These are phyloP conservation scores for Gnetum montanum DNA, from an alignment of 75 land plant species.

Conservation along the genomic window DNA sequence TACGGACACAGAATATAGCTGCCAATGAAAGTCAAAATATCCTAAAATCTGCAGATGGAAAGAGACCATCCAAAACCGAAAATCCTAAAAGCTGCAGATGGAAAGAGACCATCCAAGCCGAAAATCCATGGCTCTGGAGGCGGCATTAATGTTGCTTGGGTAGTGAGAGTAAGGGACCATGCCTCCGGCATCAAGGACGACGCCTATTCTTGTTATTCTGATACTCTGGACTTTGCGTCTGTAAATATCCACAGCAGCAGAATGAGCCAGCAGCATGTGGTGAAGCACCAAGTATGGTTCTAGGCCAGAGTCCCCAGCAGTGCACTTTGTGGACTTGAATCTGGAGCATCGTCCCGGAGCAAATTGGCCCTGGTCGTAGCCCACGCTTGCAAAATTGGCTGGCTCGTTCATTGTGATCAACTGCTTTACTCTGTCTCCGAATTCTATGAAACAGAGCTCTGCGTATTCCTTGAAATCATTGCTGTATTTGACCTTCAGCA, in stretches of 20 bases:
- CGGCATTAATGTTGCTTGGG: too few relatives aligned
- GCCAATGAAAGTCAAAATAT: too few relatives aligned
- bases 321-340: conserved; percentile 8
- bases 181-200: too few relatives aligned
- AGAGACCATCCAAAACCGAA: too few relatives aligned
- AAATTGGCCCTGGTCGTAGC: conserved; percentile 52
- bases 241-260: conserved; percentile 58
- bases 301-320: conserved; percentile 16
- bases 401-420: conserved; percentile 90
- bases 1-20: too few relatives aligned
- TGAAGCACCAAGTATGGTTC: conserved; percentile 71
- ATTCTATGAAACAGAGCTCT: conserved; percentile 64
- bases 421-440: conserved; percentile 79
- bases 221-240: conserved; percentile 53
- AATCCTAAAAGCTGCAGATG: too few relatives aligned
- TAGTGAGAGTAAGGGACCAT: too few relatives aligned
- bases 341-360: conserved; percentile 73
- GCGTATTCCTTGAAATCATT: conserved; percentile 60
- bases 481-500: too few relatives aligned
- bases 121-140: too few relatives aligned
- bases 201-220: too few relatives aligned
- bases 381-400: conserved; percentile 61
- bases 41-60: too few relatives aligned
- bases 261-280: conserved; percentile 66
- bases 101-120: too few relatives aligned